Percentiles rank a stretch among this genome's conserved stretches.
Evolutionary conservation across 441 rosid genomes (phyloP).

Genomic region (Brassica hybrid): DNA sequence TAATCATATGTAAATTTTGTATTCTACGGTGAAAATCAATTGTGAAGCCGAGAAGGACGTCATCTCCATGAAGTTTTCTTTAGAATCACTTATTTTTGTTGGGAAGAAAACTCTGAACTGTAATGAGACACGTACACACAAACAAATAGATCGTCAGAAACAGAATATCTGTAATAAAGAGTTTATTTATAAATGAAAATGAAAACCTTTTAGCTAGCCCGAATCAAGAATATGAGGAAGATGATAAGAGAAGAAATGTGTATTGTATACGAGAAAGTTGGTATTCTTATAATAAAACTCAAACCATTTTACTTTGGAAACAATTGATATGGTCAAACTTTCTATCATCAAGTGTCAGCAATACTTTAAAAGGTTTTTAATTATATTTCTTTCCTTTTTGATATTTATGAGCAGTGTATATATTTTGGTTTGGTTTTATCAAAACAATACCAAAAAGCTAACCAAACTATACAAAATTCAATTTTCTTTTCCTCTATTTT

Average conservation of each 20-base stretch:
- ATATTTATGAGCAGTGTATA: background rate
- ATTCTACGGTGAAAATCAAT: background rate
- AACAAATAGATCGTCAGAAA: background rate
- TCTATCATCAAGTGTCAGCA: conserved; percentile 3
- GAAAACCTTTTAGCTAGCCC: background rate
- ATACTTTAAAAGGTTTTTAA: background rate
- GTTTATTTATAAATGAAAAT: background rate
- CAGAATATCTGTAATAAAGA: background rate
- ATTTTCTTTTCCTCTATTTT: background rate
- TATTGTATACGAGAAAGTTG: background rate
- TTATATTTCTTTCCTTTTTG: background rate
- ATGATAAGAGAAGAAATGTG: background rate
- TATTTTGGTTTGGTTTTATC: conserved; percentile 8
- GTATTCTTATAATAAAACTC: conserved; percentile 18
- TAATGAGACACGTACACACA: background rate
- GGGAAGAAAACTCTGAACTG: background rate
- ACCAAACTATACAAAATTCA: background rate
- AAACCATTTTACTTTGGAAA: conserved; percentile 22
- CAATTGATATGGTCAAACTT: conserved; percentile 35
- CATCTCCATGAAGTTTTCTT: conserved; percentile 10
- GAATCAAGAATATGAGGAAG: background rate
- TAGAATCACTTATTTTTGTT: background rate
- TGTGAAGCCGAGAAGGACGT: background rate
- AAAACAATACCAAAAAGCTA: background rate
- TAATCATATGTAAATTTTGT: background rate